Base-by-base conservation (phyloP, 768 basidiomycete genomes). In the Suillus fuscotomentosus region DNA sequence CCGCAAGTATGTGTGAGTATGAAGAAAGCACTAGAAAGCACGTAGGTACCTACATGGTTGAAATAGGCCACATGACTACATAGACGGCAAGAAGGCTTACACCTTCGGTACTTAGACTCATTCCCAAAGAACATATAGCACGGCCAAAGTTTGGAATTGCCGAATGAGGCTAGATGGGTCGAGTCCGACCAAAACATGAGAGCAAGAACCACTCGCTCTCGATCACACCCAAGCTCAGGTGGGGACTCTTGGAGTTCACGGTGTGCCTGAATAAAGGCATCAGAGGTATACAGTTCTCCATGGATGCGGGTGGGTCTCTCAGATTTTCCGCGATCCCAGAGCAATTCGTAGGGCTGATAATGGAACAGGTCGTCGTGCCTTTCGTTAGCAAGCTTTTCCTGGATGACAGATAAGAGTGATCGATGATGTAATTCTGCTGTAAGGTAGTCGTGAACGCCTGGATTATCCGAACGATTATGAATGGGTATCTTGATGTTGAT, bases 161-260 rank as follows among this genome's bases (percentile, higher is more conserved):
- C 73, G 64, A 78, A 80, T 3, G 68, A 59, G 0, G 75, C 64
- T 2, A 79, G 67, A 41, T 74, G 72, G 8, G 77, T 78, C 1
- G 67, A 24, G 66, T 80, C 77, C 0, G 76, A 79, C 65, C 70
- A 74, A 50, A 74, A 67, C 71, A 77, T 74, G 39, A 73, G 50
- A 14, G 65, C 68, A 3, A 67, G 64, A 51, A 76, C 57, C 1
- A 60, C 56, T 1, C 67, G 57, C 10, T 63, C 64, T 22, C 68
- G 43, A 5, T 66, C 41, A 47, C 72, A 70, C 7, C 60, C 64
- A n/a, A 60, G 67, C 36, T 69, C 67, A 2, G 53, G n/a, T 1
- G 65, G 66, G 13, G 66, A 63, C 11, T 68, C 31, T 50, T 72
- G 71, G 6, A 73, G 39, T 34, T 67, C 57, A 7, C 63, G 22